Percentiles rank a stretch among this genome's conserved stretches.
These are phyloP conservation scores for Alternaria gansuensis DNA, from an alignment of 2,329 filamentous ascomycete genomes.

Conservation along the genomic window DNA sequence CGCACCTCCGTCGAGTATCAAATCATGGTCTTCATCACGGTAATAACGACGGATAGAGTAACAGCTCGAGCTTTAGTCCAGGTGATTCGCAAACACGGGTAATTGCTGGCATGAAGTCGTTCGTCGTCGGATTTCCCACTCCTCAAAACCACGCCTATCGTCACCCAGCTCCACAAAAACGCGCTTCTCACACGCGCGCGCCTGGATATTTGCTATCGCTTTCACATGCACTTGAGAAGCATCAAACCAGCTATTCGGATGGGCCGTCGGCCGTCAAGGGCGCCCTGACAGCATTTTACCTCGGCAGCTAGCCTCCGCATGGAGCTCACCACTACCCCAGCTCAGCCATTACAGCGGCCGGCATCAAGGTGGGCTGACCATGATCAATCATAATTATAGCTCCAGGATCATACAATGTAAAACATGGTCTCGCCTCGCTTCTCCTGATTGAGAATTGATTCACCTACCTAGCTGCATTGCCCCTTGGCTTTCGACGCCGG, in stretches of 20 bases:
- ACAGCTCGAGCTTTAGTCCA: too few species aligned
- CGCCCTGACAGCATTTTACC: constrained; percentile 5
- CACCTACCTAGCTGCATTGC: neutral
- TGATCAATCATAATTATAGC: neutral
- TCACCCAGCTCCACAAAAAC: constrained; percentile 19
- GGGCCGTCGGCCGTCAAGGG: neutral
- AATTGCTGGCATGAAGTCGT: neutral
- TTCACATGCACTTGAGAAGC: constrained; percentile 3
- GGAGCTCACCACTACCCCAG: constrained; percentile 9
- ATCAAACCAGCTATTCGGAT: constrained; percentile 1
- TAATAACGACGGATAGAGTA: too few species aligned
- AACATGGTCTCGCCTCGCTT: neutral
- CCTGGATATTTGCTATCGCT: neutral
- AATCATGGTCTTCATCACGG: too few species aligned
- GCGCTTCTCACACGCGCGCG: neutral
- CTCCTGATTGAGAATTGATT: neutral
- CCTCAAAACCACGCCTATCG: constrained; percentile 13
- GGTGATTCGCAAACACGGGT: neutral
- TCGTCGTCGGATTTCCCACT: neutral
- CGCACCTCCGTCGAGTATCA: neutral
- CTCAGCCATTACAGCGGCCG: neutral
- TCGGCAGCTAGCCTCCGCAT: constrained; percentile 17
- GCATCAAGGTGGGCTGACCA: constrained; percentile 8
- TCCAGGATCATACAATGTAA: neutral
- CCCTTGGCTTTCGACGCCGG: constrained; percentile 1